Conservation (phyloP, 371 early-diverging fungal genomes). For the Lichtheimia hyalospora region DNA sequence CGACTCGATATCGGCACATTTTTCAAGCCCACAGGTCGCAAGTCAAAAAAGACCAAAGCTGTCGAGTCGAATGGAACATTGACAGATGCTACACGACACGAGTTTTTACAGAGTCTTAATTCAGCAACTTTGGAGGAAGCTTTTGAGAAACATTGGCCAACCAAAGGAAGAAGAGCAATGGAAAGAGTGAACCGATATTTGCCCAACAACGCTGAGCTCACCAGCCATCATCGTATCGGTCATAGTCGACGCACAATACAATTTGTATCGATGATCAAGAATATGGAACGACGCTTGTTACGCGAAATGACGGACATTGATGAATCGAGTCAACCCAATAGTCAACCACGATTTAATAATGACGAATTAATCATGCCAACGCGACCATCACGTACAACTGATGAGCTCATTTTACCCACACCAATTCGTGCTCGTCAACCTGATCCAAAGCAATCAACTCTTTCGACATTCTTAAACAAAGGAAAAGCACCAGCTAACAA, state of each 20-base stretch:
- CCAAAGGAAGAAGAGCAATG: background rate
- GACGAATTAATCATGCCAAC: no score
- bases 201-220: conserved; percentile 15
- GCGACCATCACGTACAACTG: no score
- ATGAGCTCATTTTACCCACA: no score
- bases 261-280: conserved; percentile 16
- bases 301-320: conserved; percentile 3
- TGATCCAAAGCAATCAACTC: no score
- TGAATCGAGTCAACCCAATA: no score
- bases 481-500: no score
- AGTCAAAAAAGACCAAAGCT: background rate
- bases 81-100: conserved; percentile 3
- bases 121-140: conserved; percentile 13
- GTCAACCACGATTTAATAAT: no score
- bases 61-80: conserved; percentile 20
- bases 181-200: conserved; percentile 15
- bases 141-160: conserved; percentile 22
- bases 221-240: conserved; percentile 13
- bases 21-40: conserved; percentile 2
- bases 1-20: conserved; percentile 28
- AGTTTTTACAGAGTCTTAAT: conserved; percentile 10
- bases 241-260: conserved; percentile 29
- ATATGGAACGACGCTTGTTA: conserved; percentile 38
- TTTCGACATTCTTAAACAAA: no score
- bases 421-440: no score